A percentile compares a stretch with the other conserved stretches of the same genome.
Evolutionary conservation across 164 flowering plant genomes (phyloP).

Genomic region (Kalanchoe fedtschenkoi): DNA sequence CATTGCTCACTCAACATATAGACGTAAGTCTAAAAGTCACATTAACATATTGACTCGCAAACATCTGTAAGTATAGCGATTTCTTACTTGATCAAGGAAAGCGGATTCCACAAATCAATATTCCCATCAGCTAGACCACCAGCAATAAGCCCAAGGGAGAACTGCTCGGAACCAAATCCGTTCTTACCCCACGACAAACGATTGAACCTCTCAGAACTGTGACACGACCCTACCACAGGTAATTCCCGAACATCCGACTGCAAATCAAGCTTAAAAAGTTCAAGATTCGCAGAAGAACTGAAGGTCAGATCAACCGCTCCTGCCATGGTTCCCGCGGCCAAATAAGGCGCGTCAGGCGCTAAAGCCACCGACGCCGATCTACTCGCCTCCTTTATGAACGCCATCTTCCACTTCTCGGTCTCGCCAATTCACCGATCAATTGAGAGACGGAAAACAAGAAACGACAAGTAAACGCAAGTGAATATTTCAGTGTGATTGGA

Average conservation of each 20-base stretch:
- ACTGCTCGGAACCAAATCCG: conserved; percentile 53
- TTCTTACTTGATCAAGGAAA: conserved; percentile 46
- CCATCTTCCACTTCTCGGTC: conserved; percentile 29
- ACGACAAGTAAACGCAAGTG: too few species aligned
- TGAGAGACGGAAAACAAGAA: background rate
- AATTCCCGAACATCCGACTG: conserved; percentile 69
- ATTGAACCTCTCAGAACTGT: conserved; percentile 78
- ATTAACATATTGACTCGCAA: background rate
- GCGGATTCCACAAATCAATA: conserved; percentile 87
- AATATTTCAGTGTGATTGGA: background rate
- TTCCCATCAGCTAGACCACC: conserved; percentile 90
- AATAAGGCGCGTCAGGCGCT: conserved; percentile 78
- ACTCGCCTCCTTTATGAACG: conserved; percentile 59
- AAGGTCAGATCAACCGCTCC: conserved; percentile 92
- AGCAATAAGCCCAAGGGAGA: conserved; percentile 67
- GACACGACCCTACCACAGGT: conserved; percentile 40
- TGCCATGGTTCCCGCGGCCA: conserved; percentile 97
- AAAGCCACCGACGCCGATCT: conserved; percentile 86
- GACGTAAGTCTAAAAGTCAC: background rate
- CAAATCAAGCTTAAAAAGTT: conserved; percentile 85
- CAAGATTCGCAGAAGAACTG: conserved; percentile 79
- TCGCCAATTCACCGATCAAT: background rate
- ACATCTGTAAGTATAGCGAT: background rate
- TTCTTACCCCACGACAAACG: conserved; percentile 75
- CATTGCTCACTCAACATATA: background rate